Evolutionary conservation across 1,284 basidiomycete genomes (phyloP), one percentile per base, ranked within the genome.

Genomic region (Cystobasidiaceae sp.): DNA sequence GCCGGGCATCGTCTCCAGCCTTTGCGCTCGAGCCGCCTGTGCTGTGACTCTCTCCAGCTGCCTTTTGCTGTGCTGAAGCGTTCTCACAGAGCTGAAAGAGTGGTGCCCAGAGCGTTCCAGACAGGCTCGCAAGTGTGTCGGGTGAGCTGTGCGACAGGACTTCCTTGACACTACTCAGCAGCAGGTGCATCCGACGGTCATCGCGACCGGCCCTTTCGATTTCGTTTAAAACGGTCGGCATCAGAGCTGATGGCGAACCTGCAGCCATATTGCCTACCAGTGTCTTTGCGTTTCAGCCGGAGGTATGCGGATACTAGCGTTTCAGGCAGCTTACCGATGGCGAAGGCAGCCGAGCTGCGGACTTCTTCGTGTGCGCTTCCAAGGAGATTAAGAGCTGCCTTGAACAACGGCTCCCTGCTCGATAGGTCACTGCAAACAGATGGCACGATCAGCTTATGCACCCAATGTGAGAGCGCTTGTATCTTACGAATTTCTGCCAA

Each of bases 221-320:
- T 70, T 90, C 83, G 70, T 87, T 85, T 70, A 96, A 84, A 69
- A 98, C 88, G 11, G 82, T 80, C 13, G 92, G 92, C 6, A 98
- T 81, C 81, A 92, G 93, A 68, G 86, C 82, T 17, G 86, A 83
- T 15, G 93, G 81, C 67, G 91, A 91, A 2, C 93, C 93, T 33
- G 96, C 91, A 5, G 93, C 88, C 69, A 99, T 90, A 75, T 96
- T 97, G 37, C 93, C 92, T 86, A n/a, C n/a, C n/a, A n/a, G n/a
- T n/a, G n/a, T n/a, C n/a, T n/a, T n/a, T n/a, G n/a, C n/a, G n/a
- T n/a, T n/a, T n/a, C n/a, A n/a, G n/a, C n/a, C n/a, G n/a, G n/a
- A n/a, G n/a, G n/a, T n/a, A n/a, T n/a, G n/a, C n/a, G n/a, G n/a
- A n/a, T n/a, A n/a, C n/a, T n/a, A n/a, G n/a, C n/a, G n/a, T n/a